phyloP scores from a whole-genome alignment of 495 filamentous ascomycete genomes.

The Aspergillus asperescens region DNA sequence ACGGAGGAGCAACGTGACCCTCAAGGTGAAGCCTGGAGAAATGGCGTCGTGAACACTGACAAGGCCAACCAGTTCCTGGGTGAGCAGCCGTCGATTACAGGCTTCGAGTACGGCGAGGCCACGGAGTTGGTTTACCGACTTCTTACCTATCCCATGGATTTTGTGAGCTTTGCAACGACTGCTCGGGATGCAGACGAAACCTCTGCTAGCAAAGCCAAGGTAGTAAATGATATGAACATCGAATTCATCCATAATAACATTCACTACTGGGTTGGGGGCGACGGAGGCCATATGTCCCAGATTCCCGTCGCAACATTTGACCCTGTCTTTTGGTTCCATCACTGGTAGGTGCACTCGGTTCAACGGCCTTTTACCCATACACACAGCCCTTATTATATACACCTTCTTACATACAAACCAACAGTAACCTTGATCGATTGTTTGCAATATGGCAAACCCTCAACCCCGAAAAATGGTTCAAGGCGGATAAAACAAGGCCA shows the following conservation, averaged over 20 bases:
- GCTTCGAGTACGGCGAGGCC: background rate
- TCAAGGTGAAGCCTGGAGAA: background rate
- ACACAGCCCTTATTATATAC: too few relatives aligned
- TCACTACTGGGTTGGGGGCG: background rate
- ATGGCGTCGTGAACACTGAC: background rate
- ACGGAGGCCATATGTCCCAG: background rate
- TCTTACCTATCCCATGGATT: background rate
- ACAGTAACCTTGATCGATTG: background rate
- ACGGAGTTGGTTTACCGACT: background rate
- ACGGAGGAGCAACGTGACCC: background rate
- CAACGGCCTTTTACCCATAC: too few relatives aligned
- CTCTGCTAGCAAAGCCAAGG: background rate
- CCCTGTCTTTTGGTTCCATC: background rate
- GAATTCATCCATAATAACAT: constrained; percentile 1
- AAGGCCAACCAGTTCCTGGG: background rate
- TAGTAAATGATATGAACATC: background rate
- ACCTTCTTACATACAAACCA: background rate
- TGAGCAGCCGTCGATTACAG: background rate
- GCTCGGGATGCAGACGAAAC: background rate
- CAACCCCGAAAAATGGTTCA: background rate
- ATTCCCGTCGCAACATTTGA: background rate
- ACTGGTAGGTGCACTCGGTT: background rate
- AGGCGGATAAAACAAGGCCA: background rate
- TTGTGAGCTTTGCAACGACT: background rate
- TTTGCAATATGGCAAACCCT: background rate